Percentiles rank a stretch among this genome's conserved stretches.
Conservation (phyloP, 352 stramenopile species). For the Pythium brachiatum region DNA sequence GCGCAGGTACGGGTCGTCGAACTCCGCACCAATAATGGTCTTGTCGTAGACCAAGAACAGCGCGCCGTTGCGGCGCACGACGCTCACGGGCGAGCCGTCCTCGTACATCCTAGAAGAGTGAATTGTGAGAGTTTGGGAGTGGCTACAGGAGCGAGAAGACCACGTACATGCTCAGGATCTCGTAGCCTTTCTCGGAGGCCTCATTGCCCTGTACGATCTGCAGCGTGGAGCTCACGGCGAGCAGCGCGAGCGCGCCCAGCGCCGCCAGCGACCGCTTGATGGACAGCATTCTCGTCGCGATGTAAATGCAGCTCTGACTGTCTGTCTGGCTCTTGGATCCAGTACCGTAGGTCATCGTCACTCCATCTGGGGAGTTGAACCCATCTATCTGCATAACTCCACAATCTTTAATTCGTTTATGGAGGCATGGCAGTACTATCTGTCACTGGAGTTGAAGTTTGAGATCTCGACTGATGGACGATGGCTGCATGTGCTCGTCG, state of each 20-base stretch:
- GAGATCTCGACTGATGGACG: background rate
- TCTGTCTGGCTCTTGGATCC: slow-evolving; percentile 2
- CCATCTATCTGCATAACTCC: background rate
- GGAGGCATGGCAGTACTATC: background rate
- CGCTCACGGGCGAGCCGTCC: slow-evolving; percentile 50
- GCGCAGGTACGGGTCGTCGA: slow-evolving; percentile 57
- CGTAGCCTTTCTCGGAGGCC: slow-evolving; percentile 15
- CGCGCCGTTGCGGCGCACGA: slow-evolving; percentile 51
- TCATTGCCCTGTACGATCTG: background rate
- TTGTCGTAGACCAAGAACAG: slow-evolving; percentile 71
- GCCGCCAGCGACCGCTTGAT: slow-evolving; percentile 12
- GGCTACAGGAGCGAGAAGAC: background rate
- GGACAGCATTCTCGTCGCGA: slow-evolving; percentile 1
- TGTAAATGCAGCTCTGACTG: background rate
- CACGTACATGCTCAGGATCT: slow-evolving; percentile 26
- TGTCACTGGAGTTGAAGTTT: background rate
- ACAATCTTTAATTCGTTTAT: background rate
- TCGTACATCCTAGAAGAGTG: slow-evolving; percentile 20
- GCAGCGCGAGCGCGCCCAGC: slow-evolving; percentile 15
- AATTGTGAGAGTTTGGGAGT: background rate
- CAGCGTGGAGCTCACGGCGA: slow-evolving; percentile 4
- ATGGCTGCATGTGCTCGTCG: slow-evolving; percentile 19
- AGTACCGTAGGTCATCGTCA: background rate
- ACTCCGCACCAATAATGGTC: slow-evolving; percentile 78
- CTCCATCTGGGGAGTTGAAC: slow-evolving; percentile 4